Conservation (phyloP, 441 rosid genomes). For the Populus hybrid region DNA sequence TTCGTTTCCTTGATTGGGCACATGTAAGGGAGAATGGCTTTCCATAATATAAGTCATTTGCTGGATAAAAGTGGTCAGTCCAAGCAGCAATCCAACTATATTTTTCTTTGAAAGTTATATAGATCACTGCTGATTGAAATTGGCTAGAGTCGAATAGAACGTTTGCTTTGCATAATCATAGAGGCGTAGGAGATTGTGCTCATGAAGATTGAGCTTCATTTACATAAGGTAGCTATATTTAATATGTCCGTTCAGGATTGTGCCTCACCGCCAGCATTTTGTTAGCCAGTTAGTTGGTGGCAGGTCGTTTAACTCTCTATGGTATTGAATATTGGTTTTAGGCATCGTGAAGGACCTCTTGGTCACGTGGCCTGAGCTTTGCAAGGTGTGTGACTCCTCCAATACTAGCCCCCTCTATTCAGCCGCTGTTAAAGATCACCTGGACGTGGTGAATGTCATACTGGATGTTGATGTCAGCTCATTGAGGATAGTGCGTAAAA, state of each 20-base stretch:
- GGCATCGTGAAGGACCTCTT: conserved; percentile 75
- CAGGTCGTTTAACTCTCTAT: conserved; percentile 5
- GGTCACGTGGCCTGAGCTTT: conserved; percentile 77
- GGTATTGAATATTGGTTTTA: conserved; percentile 16
- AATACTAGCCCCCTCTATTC: conserved; percentile 89
- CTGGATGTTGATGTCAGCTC: conserved; percentile 58
- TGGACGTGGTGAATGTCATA: conserved; percentile 76
- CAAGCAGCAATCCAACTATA: background rate
- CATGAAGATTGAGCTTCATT: background rate
- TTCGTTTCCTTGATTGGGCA: background rate
- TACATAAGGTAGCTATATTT: background rate
- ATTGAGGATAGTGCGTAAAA: conserved; percentile 73
- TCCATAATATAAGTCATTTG: background rate
- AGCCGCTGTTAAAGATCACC: conserved; percentile 74
- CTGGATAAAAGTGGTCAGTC: background rate
- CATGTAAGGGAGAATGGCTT: background rate
- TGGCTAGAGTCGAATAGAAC: background rate
- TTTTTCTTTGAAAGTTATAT: background rate
- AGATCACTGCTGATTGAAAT: background rate
- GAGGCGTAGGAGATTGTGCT: background rate
- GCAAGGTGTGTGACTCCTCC: conserved; percentile 59
- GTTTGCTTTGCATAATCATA: background rate
- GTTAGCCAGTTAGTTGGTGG: background rate
- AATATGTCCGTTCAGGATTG: background rate
- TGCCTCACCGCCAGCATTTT: background rate